Base-by-base conservation (phyloP, 1,139 yeast species). In the Nadsonia starkeyi-henricii region DNA sequence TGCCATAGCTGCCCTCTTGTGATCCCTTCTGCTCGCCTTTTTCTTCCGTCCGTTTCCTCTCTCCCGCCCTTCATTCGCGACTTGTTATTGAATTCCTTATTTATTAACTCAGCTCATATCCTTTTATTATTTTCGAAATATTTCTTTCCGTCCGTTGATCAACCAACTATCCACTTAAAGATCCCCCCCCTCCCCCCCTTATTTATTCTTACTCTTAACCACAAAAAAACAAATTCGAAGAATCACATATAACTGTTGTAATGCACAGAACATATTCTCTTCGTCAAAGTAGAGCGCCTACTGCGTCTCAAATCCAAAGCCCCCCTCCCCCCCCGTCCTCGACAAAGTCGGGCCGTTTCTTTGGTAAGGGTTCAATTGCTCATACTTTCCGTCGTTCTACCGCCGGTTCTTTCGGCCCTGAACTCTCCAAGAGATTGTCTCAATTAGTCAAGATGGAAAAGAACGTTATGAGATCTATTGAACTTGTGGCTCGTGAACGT, bases 211-310 rank as follows among this genome's bases (percentile, higher is more conserved):
- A 18, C 30, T 30, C 26, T 20, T 3, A 36, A 15, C 33, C 20
- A 28, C 46, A 37, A 26, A 13, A 36, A 45, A 15, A 41, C n/a
- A 28, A n/a, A 20, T 18, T 39, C 28, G 43, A 36, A 42, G 44
- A 26, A 23, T 23, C 17, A 33, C 39, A 33, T 15, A 33, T 15
- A n/a, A 15, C 44, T 20, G 46, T 39, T 45, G 73, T 53, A 58
- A 91, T 91, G 98, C 97, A 91, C 77, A 85, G 97, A 82, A 89
- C 98, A 48, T 91, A 91, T 70, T 91, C 97, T 42, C 77, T 91
- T 71, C 88, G 98, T 78, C 81, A 88, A 58, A 71, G 83, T 51
- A 85, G 95, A 69, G 97, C 97, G 44, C 97, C 97, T 53, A 89
- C 97, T 52, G 96, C 97, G 53, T 77, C 95, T 57, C 96, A 91